Percentiles rank a stretch among this genome's conserved stretches.
These are phyloP conservation scores for Ilyonectria sp. DNA, from an alignment of 2,329 filamentous ascomycete species.

Conservation along the genomic window DNA sequence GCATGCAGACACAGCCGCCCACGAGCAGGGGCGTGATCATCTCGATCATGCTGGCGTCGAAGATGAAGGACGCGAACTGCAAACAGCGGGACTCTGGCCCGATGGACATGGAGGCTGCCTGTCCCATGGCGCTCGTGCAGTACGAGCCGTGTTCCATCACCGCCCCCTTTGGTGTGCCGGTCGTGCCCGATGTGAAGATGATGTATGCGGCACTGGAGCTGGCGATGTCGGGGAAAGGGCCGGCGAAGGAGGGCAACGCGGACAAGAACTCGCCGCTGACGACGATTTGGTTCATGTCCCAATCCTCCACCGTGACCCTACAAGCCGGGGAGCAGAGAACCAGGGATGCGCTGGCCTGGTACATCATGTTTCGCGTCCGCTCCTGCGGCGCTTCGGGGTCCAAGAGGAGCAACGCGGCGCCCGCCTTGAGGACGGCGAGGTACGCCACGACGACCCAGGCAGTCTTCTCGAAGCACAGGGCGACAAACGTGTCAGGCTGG, in stretches of 20 bases:
- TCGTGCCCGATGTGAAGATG: constrained; percentile 49
- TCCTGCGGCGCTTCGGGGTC: constrained; percentile 20
- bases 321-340: constrained; percentile 3
- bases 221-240: constrained; percentile 2
- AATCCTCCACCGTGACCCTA: neutral
- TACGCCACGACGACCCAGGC: constrained; percentile 13
- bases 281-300: neutral
- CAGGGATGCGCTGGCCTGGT: constrained; percentile 1
- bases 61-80: constrained; percentile 66
- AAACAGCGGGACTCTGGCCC: constrained; percentile 63
- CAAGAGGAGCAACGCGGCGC: constrained; percentile 21
- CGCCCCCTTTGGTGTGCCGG: constrained; percentile 49
- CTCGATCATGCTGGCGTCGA: constrained; percentile 61
- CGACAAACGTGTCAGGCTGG: constrained; percentile 7
- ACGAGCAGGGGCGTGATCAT: constrained; percentile 40
- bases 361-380: constrained; percentile 14
- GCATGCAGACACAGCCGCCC: constrained; percentile 44
- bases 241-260: neutral
- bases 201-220: constrained; percentile 40
- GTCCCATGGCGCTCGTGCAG: constrained; percentile 61
- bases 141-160: constrained; percentile 64
- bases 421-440: constrained; percentile 27
- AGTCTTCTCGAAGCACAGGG: constrained; percentile 23
- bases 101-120: constrained; percentile 48
- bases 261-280: neutral